phyloP scores from a whole-genome alignment of 2,329 filamentous ascomycete genomes.

The Cryphonectria japonica region DNA sequence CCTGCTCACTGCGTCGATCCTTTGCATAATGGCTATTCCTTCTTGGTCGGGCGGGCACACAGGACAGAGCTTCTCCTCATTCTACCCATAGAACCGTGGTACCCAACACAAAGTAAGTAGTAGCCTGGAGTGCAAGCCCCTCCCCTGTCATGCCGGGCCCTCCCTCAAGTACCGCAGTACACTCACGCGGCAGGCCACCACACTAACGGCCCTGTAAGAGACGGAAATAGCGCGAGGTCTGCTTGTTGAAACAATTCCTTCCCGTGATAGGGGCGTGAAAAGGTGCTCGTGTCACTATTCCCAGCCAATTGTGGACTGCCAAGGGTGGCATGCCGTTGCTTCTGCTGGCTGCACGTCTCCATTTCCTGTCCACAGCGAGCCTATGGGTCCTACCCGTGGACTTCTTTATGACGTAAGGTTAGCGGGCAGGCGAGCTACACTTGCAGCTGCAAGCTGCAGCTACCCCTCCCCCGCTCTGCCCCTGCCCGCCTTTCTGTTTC shows the following conservation, averaged over 20 bases:
- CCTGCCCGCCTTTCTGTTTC: slow-evolving; percentile 1
- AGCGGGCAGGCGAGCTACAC: background rate
- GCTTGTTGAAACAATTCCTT: slow-evolving; percentile 13
- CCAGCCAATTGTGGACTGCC: slow-evolving; percentile 19
- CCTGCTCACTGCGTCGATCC: background rate
- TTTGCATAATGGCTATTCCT: background rate
- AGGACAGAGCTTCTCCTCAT: background rate
- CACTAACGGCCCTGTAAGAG: background rate
- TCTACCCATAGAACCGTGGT: background rate
- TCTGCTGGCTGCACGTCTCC: background rate
- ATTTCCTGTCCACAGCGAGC: background rate
- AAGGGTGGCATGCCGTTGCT: slow-evolving; percentile 7
- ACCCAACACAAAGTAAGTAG: background rate
- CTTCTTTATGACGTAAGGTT: slow-evolving; percentile 9
- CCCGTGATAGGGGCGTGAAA: background rate
- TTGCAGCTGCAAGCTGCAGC: slow-evolving; percentile 17
- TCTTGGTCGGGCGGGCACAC: background rate
- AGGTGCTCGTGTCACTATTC: background rate
- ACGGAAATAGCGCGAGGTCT: slow-evolving; percentile 7
- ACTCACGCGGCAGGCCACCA: background rate
- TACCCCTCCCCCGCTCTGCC: slow-evolving; percentile 14
- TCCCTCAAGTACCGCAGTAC: background rate
- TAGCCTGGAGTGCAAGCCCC: background rate
- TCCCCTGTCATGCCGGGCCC: background rate
- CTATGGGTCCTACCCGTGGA: background rate